phyloP scores from a whole-genome alignment of 352 stramenopile species.

The Aphanomyces cochlioides region DNA sequence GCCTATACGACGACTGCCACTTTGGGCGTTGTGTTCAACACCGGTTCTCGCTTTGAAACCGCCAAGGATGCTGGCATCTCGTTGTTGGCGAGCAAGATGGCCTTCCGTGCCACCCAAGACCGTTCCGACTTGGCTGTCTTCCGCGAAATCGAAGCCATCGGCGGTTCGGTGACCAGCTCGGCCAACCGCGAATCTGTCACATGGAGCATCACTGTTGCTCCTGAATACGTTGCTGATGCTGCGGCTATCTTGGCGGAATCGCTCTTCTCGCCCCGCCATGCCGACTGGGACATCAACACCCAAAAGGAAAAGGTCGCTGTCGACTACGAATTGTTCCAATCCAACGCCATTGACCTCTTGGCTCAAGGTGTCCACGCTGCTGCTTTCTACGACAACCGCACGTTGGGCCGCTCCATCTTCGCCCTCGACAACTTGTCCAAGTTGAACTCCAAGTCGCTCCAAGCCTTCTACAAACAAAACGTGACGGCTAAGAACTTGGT shows the following conservation, averaged over 20 bases:
- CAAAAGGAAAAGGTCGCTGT: slow-evolving; percentile 64
- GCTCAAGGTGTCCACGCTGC: slow-evolving; percentile 62
- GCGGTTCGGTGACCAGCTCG: slow-evolving; percentile 54
- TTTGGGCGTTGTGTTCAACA: slow-evolving; percentile 59
- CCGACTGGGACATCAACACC: slow-evolving; percentile 68
- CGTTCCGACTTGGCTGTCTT: slow-evolving; percentile 79
- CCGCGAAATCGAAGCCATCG: slow-evolving; percentile 78
- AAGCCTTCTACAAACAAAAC: slow-evolving; percentile 62
- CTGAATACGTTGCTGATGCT: slow-evolving; percentile 58
- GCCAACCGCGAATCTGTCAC: slow-evolving; percentile 71
- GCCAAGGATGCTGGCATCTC: slow-evolving; percentile 69
- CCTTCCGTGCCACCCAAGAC: slow-evolving; percentile 66
- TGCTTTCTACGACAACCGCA: slow-evolving; percentile 76
- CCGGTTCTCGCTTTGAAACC: slow-evolving; percentile 58
- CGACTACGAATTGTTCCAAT: slow-evolving; percentile 46
- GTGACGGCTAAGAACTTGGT: slow-evolving; percentile 58
- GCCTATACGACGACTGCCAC: slow-evolving; percentile 37
- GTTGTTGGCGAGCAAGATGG: slow-evolving; percentile 79
- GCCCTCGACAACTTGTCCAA: slow-evolving; percentile 53
- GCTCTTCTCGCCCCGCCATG: slow-evolving; percentile 68
- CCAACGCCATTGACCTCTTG: slow-evolving; percentile 46
- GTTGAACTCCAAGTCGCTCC: slow-evolving; percentile 48
- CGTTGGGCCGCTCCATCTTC: slow-evolving; percentile 54
- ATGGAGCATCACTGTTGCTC: slow-evolving; percentile 73
- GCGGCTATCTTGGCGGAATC: slow-evolving; percentile 77